These are phyloP conservation scores for Ophiorrhiza pumila DNA, from an alignment of 257 asterid genomes.

Conservation along the genomic window DNA sequence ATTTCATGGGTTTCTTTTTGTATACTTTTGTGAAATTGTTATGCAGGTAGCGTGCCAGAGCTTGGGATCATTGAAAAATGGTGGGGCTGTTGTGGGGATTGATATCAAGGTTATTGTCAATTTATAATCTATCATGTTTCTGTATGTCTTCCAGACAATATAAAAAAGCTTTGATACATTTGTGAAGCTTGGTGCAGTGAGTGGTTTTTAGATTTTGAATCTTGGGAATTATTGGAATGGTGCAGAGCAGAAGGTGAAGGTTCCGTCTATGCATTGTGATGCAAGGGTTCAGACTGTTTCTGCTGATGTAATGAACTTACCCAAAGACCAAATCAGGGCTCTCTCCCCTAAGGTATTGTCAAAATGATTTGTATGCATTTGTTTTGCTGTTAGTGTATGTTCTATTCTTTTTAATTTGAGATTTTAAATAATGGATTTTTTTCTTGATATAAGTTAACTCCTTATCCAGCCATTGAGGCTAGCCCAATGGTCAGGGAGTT, in stretches of 20 bases:
- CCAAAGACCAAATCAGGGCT: conserved; percentile 50
- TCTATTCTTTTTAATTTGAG: not conserved
- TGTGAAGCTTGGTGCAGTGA: not conserved
- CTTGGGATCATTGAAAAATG: conserved; percentile 63
- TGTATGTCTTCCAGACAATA: not conserved
- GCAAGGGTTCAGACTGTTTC: conserved; percentile 74
- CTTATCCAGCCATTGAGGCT: too few species aligned
- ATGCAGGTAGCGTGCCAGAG: conserved; percentile 83
- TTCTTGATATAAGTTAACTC: not conserved
- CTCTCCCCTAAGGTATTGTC: conserved; percentile 66
- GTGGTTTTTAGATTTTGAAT: not conserved
- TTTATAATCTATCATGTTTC: too few species aligned
- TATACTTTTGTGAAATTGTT: not conserved
- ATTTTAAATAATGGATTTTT: not conserved
- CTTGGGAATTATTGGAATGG: conserved; percentile 17
- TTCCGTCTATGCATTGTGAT: conserved; percentile 77
- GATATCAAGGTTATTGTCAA: conserved; percentile 52
- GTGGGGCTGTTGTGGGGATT: conserved; percentile 79
- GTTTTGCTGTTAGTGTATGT: not conserved
- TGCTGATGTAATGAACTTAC: conserved; percentile 63
- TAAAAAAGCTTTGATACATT: not conserved
- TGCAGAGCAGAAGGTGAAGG: conserved; percentile 91
- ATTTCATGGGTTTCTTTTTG: not conserved
- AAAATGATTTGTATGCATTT: not conserved
- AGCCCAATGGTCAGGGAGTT: too few species aligned